Evolutionary conservation across 495 filamentous ascomycete genomes (phyloP).

Genomic region (Haplographium delicatum): DNA sequence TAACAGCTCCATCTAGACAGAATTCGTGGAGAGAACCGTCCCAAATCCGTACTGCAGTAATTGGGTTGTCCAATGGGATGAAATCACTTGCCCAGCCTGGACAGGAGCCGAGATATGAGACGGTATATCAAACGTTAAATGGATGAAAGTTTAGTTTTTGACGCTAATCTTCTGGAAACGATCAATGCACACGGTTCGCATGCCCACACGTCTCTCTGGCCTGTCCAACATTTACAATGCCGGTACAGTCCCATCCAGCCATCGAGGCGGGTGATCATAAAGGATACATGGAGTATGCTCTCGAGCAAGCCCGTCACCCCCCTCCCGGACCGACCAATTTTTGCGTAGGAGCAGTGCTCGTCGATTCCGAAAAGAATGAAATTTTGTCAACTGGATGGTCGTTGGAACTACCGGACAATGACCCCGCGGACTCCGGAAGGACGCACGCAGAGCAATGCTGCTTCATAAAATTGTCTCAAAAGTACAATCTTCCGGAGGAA

Average conservation of each 20-base stretch:
- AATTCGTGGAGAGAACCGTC: no score
- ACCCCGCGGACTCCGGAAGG: conserved; percentile 7
- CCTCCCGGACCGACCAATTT: conserved; percentile 83
- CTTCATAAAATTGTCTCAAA: conserved; percentile 63
- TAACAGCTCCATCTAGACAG: no score
- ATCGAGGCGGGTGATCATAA: conserved; percentile 48
- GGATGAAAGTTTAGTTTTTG: no score
- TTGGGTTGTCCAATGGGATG: no score
- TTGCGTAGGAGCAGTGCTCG: conserved; percentile 79
- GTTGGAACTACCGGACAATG: conserved; percentile 77
- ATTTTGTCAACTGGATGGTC: conserved; percentile 83
- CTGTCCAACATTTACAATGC: no score
- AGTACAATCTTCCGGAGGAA: conserved; percentile 34
- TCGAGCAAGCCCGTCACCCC: conserved; percentile 67
- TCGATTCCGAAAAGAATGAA: conserved; percentile 50
- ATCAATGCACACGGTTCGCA: no score
- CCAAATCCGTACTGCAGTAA: no score
- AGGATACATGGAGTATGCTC: conserved; percentile 63
- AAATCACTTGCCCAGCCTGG: no score
- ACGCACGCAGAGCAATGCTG: conserved; percentile 93
- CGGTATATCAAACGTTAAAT: no score
- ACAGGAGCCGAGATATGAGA: no score
- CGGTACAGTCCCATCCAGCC: conserved; percentile 21
- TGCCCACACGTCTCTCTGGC: no score
- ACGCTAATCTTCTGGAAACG: no score